Base-by-base conservation (phyloP, 1,284 basidiomycete genomes). In the Omphalotus olearius region DNA sequence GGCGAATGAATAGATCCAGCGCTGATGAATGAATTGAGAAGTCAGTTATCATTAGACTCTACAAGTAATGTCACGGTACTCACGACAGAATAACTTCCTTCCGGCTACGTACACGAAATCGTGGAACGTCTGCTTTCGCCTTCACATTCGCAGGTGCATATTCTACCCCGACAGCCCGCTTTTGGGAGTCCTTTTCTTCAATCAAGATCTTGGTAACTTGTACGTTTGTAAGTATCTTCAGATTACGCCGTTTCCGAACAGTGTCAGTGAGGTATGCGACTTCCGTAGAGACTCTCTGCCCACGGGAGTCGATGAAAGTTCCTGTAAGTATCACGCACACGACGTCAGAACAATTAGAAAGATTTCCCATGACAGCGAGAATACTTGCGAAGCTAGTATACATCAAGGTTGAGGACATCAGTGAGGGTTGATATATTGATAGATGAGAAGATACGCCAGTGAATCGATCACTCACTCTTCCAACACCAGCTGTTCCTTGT, bases 21-120 rank as follows among this genome's bases (percentile, higher is more conserved):
- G 4, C n/a, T 40, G 38, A 13, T 13, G n/a, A 23, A 40, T 40
- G 7, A 17, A 40, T 13, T 40, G 38, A 40, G 38, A 17, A 2
- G 2, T 7, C 9, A 9, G 2, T 10, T 7, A 9, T 40, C 9
- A 9, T 40, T 9, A n/a, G n/a, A n/a, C n/a, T n/a, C n/a, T n/a
- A n/a, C n/a, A n/a, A n/a, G n/a, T n/a, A n/a, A n/a, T n/a, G n/a
- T n/a, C 20, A 44, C 33, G 39, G 35, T 6, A 72, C 76, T 55
- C 60, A 85, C 81, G 76, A 76, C n/a, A 88, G 50, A 13, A 88
- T 68, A 45, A 87, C 73, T 56, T 88, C 83, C 55, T 76, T 82
- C 64, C 61, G 68, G 0, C 81, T 80, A 41, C 58, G 67, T 0
- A 69, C 78, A 18, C 67, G 66, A 59, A 73, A 80, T 17, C 60